phyloP scores from a whole-genome alignment of 257 asterid genomes.

The Haberlea rhodopensis region DNA sequence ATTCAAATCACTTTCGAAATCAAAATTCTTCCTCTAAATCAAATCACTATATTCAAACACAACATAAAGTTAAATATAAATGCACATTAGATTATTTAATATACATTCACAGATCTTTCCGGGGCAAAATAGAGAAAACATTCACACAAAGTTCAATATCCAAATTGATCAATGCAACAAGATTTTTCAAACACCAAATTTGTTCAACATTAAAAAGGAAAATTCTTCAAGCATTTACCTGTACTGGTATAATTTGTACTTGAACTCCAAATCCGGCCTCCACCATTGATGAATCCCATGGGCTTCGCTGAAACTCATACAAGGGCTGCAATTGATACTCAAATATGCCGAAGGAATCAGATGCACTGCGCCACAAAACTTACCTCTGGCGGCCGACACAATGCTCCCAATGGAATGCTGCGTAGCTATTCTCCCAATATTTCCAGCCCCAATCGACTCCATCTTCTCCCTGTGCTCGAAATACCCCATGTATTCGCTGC shows the following conservation, averaged over 20 bases:
- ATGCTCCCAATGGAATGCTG: slow-evolving; percentile 58
- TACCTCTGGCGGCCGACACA: slow-evolving; percentile 40
- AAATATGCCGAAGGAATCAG: slow-evolving; percentile 65
- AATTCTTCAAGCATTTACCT: slow-evolving; percentile 22
- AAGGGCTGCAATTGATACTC: slow-evolving; percentile 33
- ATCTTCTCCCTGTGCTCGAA: slow-evolving; percentile 66
- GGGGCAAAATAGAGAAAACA: too few species aligned
- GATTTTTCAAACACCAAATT: neutral
- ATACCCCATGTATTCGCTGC: slow-evolving; percentile 59
- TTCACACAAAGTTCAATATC: neutral
- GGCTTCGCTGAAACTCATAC: slow-evolving; percentile 40
- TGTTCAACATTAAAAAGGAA: too few species aligned
- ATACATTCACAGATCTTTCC: too few species aligned
- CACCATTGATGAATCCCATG: slow-evolving; percentile 82
- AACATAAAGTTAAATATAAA: too few species aligned
- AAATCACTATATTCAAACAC: too few species aligned
- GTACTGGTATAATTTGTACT: slow-evolving; percentile 30
- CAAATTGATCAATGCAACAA: neutral
- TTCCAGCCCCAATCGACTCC: slow-evolving; percentile 50
- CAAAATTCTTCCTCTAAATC: too few species aligned
- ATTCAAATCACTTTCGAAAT: too few species aligned
- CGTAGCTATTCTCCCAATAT: slow-evolving; percentile 55
- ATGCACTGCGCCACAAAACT: slow-evolving; percentile 54
- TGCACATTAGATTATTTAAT: too few species aligned
- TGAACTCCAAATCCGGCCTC: slow-evolving; percentile 41